Conservation (phyloP, 2,329 filamentous ascomycete genomes). For the Aspergillus aculeatus region DNA sequence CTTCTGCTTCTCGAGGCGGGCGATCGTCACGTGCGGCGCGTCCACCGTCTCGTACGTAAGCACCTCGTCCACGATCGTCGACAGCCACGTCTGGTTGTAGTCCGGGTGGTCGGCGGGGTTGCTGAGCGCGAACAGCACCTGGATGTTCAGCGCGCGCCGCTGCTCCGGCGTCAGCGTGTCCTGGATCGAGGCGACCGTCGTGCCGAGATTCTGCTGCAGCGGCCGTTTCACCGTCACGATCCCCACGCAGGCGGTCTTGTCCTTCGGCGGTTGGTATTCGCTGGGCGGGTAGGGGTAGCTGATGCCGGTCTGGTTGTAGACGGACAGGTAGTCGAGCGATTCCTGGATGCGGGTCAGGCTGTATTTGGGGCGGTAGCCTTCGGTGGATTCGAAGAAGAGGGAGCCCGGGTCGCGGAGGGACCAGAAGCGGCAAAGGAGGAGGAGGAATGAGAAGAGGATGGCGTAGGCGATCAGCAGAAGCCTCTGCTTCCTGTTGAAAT, state of each 20-base stretch:
- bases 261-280: background rate
- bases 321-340: slow-evolving; percentile 18
- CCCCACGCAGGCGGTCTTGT: slow-evolving; percentile 41
- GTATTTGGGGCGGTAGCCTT: slow-evolving; percentile 25
- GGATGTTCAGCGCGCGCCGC: slow-evolving; percentile 41
- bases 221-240: slow-evolving; percentile 46
- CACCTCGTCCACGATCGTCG: slow-evolving; percentile 40
- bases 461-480: slow-evolving; percentile 20
- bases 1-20: slow-evolving; percentile 16
- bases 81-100: slow-evolving; percentile 45
- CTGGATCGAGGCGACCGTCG: slow-evolving; percentile 45
- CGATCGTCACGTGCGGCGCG: slow-evolving; percentile 11
- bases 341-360: slow-evolving; percentile 22
- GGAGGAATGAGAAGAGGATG: slow-evolving; percentile 20
- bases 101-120: slow-evolving; percentile 43
- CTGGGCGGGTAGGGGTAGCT: background rate
- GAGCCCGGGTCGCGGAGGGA: slow-evolving; percentile 26
- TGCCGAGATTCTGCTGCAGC: slow-evolving; percentile 41
- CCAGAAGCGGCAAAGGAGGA: slow-evolving; percentile 19
- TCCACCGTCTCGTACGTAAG: slow-evolving; percentile 41
- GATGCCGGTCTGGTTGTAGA: slow-evolving; percentile 16
- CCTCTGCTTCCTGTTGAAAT: slow-evolving; percentile 21
- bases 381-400: slow-evolving; percentile 22
- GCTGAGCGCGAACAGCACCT: slow-evolving; percentile 47
- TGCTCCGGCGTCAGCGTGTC: slow-evolving; percentile 43